phyloP scores from a whole-genome alignment of 768 basidiomycete species.

The Lactarius pseudohatsudake region DNA sequence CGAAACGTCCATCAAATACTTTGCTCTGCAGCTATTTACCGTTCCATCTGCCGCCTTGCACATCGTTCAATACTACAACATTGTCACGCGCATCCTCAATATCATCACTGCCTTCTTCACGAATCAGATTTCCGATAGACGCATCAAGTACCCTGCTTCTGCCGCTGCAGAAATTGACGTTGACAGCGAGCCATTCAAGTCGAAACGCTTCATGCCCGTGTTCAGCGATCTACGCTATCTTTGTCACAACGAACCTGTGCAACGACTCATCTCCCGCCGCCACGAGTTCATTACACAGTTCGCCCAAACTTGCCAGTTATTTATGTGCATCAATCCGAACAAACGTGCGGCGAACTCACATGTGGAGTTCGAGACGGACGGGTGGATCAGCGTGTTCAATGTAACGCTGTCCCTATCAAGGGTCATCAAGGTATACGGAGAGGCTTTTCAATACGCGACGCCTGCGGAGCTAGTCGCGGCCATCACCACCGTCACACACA shows the following conservation, averaged over 20 bases:
- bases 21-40: conserved; percentile 90
- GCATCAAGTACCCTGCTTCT: conserved; percentile 48
- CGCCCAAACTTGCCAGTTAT: conserved; percentile 77
- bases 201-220: conserved; percentile 93
- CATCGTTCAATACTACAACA: conserved; percentile 68
- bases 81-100: conserved; percentile 73
- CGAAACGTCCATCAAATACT: conserved; percentile 93
- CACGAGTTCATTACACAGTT: conserved; percentile 69
- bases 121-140: conserved; percentile 77
- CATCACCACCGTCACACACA: conserved; percentile 65
- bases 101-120: conserved; percentile 93
- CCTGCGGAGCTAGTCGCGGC: conserved; percentile 61
- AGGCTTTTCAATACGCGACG: conserved; percentile 65
- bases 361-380: conserved; percentile 95
- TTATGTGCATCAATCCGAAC: conserved; percentile 93
- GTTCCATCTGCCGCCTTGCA: conserved; percentile 82
- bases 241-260: conserved; percentile 77
- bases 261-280: conserved; percentile 70
- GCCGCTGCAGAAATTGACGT: conserved; percentile 56
- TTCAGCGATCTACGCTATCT: conserved; percentile 89
- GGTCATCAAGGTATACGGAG: conserved; percentile 86
- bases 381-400: conserved; percentile 96
- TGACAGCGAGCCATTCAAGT: conserved; percentile 86
- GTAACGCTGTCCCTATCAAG: conserved; percentile 88
- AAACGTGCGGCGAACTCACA: conserved; percentile 78